These are phyloP conservation scores for Trichoderma sp. DNA, from an alignment of 2,329 filamentous ascomycete genomes.

Conservation along the genomic window DNA sequence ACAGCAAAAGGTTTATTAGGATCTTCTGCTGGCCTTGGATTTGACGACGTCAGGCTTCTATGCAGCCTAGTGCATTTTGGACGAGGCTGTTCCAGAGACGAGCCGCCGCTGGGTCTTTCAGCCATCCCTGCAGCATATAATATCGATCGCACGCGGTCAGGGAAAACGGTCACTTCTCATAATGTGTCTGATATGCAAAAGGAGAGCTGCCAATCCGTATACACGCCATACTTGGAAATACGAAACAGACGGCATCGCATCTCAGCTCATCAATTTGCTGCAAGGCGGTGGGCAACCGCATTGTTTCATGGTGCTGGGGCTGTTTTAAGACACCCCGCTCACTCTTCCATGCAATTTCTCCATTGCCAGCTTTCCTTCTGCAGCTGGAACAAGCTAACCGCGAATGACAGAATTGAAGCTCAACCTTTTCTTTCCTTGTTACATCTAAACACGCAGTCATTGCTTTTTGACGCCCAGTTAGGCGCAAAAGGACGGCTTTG, in stretches of 20 bases:
- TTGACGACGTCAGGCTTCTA: neutral
- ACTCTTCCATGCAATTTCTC: conserved; percentile 22
- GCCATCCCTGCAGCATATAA: conserved; percentile 2
- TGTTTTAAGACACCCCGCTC: conserved; percentile 21
- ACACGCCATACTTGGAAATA: neutral
- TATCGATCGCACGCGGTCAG: conserved; percentile 6
- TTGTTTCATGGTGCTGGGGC: conserved; percentile 23
- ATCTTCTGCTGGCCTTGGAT: conserved; percentile 1
- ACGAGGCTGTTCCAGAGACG: conserved; percentile 2
- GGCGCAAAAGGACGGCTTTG: neutral
- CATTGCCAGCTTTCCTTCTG: neutral
- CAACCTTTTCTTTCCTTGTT: neutral
- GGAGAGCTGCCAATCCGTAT: neutral
- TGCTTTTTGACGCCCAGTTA: neutral
- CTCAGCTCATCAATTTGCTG: conserved; percentile 22
- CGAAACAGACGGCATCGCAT: neutral
- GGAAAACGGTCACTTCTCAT: conserved; percentile 6
- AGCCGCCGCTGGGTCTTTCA: neutral
- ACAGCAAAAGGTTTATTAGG: neutral
- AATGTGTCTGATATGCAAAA: neutral
- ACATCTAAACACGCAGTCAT: neutral
- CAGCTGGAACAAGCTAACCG: neutral
- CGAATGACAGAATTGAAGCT: neutral
- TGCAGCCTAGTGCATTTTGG: neutral
- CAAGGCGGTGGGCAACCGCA: conserved; percentile 9